These are phyloP conservation scores for Hypoxylon sp. DNA, from an alignment of 2,329 filamentous ascomycete genomes.

Conservation along the genomic window DNA sequence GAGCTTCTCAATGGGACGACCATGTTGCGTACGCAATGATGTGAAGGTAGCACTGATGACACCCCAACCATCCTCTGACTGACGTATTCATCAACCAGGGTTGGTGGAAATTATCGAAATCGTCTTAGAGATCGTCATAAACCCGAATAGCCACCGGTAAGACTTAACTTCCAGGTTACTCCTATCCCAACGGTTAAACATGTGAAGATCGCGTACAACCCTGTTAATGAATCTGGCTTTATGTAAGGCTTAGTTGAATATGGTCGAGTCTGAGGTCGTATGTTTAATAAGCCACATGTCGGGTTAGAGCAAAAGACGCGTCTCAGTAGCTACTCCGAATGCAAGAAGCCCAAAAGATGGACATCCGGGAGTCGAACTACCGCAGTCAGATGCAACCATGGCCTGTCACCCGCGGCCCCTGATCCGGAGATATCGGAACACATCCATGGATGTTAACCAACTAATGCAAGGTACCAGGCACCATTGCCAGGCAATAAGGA, in stretches of 20 bases:
- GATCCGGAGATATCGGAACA: slow-evolving; percentile 46
- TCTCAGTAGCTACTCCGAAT: slow-evolving; percentile 21
- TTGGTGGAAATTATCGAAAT: slow-evolving; percentile 44
- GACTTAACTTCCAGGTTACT: slow-evolving; percentile 29
- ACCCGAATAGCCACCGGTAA: slow-evolving; percentile 46
- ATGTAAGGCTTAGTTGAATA: slow-evolving; percentile 20
- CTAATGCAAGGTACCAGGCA: slow-evolving; percentile 51
- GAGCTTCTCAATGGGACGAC: slow-evolving; percentile 11
- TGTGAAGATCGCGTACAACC: slow-evolving; percentile 22
- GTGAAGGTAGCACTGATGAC: slow-evolving; percentile 43
- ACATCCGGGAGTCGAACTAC: slow-evolving; percentile 32
- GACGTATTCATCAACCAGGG: slow-evolving; percentile 37
- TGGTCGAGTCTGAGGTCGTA: slow-evolving; percentile 16
- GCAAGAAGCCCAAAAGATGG: slow-evolving; percentile 28
- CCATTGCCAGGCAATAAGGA: slow-evolving; percentile 36
- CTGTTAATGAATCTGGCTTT: slow-evolving; percentile 17
- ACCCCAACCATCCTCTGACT: slow-evolving; percentile 42
- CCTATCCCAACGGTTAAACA: slow-evolving; percentile 41
- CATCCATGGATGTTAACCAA: slow-evolving; percentile 32
- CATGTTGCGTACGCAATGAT: slow-evolving; percentile 32
- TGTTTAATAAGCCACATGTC: slow-evolving; percentile 10
- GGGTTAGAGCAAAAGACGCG: slow-evolving; percentile 13
- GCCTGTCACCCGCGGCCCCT: slow-evolving; percentile 34
- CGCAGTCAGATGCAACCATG: slow-evolving; percentile 37
- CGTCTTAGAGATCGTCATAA: slow-evolving; percentile 42